Evolutionary conservation across 2,329 filamentous ascomycete species (phyloP), one percentile per base, ranked within the genome.

Genomic region (Phaeosphaeria sp.): DNA sequence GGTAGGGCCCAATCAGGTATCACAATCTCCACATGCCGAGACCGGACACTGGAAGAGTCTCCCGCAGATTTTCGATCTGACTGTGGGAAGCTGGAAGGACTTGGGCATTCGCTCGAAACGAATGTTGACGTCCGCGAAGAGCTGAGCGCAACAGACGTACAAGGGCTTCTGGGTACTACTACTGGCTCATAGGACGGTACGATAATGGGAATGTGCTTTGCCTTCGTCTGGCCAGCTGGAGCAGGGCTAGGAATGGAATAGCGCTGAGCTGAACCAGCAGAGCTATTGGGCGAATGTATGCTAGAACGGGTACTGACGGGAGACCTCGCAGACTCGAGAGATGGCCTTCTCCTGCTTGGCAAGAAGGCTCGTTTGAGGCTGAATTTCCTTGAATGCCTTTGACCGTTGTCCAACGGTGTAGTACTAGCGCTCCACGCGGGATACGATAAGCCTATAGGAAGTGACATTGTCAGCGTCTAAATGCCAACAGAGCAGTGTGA

Each of bases 11-110:
- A 81, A 54, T 76, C 66, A 44, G 80, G 79, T 61, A 82, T 82
- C 59, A 80, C 69, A 67, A 82, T 82, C 73, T 82, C 79, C 56
- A 82, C 80, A 82, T 83, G 79, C 75, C 81, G 75, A 47, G 76
- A 71, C 65, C 72, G 67, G 50, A 67, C 57, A 56, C 65, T 73
- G 21, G 67, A 67, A 46, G 72, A 73, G 54, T 74, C 68, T 52
- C 65, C 68, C 46, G 69, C 63, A 46, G 68, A 69, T 59, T 71
- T 75, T 58, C 66, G 66, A 50, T 61, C 65, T 53, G 71, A 67
- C 9, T 67, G 62, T 25, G 68, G 65, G 30, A 71, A 70, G 48
- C 63, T 61, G 39, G 67, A 71, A 56, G 72, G 62, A 60, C 69
- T 75, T 30, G 69, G 69, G 49, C 64, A 67, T 44, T 63, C 58